These are phyloP conservation scores for Sequoiadendron giganteum DNA, from an alignment of 75 land plant genomes.

Conservation along the genomic window DNA sequence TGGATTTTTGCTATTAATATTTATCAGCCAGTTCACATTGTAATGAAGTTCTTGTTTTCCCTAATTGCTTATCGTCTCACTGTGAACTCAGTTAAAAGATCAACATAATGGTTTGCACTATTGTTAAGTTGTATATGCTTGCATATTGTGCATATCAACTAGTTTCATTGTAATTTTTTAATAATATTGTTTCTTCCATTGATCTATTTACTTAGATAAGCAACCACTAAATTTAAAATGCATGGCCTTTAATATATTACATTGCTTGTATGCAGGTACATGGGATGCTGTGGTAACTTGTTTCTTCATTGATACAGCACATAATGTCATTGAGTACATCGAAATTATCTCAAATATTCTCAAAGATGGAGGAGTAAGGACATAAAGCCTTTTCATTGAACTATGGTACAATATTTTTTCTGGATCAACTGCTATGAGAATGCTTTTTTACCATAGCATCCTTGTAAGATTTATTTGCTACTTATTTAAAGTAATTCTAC, in stretches of 20 bases:
- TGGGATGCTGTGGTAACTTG: constrained; percentile 99
- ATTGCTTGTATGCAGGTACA: constrained; percentile 44
- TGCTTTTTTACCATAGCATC: not conserved
- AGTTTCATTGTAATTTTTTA: not conserved
- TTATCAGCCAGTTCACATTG: not conserved
- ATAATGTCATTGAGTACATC: constrained; percentile 92
- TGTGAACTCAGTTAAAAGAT: not conserved
- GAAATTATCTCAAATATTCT: constrained; percentile 83
- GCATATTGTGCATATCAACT: not conserved
- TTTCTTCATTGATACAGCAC: constrained; percentile 97
- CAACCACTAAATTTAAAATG: not conserved
- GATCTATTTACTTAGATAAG: not conserved
- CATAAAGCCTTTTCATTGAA: not conserved
- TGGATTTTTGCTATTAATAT: not conserved
- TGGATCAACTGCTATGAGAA: not conserved
- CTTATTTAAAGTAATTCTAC: not conserved
- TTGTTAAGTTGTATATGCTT: not conserved
- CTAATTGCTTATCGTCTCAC: not conserved
- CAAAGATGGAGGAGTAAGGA: constrained; percentile 92
- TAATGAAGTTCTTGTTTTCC: not conserved
- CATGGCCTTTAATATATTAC: not conserved
- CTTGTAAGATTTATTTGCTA: not conserved
- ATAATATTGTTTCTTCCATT: not conserved
- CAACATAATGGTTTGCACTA: not conserved
- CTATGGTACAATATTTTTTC: not conserved